phyloP scores from a whole-genome alignment of 129 eudicot genomes.

The Saposhnikovia divaricata region DNA sequence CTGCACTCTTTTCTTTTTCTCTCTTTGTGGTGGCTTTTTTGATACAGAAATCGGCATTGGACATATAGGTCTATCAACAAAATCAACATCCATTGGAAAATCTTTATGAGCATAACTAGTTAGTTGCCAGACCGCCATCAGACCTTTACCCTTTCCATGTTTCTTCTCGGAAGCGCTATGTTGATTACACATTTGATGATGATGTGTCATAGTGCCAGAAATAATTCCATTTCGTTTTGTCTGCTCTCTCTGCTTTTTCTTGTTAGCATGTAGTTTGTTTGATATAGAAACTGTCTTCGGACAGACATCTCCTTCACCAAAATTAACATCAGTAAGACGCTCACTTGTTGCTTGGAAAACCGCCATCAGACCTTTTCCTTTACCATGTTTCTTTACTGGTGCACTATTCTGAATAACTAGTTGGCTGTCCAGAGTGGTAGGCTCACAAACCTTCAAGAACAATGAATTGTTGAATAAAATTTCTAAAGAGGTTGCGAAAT shows the following conservation, averaged over 20 bases:
- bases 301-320: no score
- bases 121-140: constrained; percentile 57
- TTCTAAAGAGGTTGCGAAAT: not conserved
- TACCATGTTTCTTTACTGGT: constrained; percentile 52
- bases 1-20: constrained; percentile 45
- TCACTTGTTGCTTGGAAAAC: constrained; percentile 33
- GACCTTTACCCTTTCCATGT: constrained; percentile 89
- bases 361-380: constrained; percentile 89
- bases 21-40: constrained; percentile 24
- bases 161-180: constrained; percentile 26
- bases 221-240: not conserved
- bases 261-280: constrained; percentile 10
- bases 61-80: constrained; percentile 23
- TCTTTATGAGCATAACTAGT: constrained; percentile 31
- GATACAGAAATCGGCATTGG: constrained; percentile 22
- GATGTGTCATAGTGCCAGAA: not conserved
- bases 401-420: constrained; percentile 11
- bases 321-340: no score
- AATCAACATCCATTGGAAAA: constrained; percentile 26
- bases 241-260: not conserved
- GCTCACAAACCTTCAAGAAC: constrained; percentile 32
- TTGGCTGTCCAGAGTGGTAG: constrained; percentile 13
- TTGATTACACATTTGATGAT: constrained; percentile 1
- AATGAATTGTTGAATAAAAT: not conserved
- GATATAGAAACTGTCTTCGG: constrained; percentile 14